phyloP scores from a whole-genome alignment of 495 filamentous ascomycete genomes.

The Thermochaetoides thermophila region DNA sequence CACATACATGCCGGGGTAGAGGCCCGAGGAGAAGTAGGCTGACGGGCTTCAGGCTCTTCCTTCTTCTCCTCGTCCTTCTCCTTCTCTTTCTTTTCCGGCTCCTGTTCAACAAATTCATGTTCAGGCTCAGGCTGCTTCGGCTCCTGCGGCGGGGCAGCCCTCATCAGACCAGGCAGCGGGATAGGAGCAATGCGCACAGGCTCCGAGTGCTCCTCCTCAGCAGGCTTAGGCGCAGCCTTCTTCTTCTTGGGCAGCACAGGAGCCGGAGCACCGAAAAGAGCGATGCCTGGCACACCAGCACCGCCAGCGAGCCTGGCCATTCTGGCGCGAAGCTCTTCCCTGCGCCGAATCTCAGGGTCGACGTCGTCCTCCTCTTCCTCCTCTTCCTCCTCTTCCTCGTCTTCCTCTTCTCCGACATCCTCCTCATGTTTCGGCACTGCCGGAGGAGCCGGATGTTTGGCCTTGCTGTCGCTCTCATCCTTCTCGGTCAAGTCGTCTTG shows the following conservation, averaged over 20 bases:
- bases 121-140: conserved; percentile 18
- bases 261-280: conserved; percentile 52
- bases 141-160: conserved; percentile 16
- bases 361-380: conserved; percentile 83
- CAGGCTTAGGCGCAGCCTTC: conserved; percentile 34
- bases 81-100: too few species aligned
- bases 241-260: conserved; percentile 46
- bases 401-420: conserved; percentile 29
- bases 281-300: conserved; percentile 93
- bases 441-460: conserved; percentile 16
- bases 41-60: conserved; percentile 22
- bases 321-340: conserved; percentile 76
- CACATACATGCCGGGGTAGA: too few species aligned
- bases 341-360: conserved; percentile 75
- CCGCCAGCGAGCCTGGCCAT: conserved; percentile 99
- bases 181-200: conserved; percentile 42
- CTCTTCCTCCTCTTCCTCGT: conserved; percentile 46
- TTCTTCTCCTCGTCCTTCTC: conserved; percentile 6
- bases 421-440: conserved; percentile 27
- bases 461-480: conserved; percentile 55
- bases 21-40: conserved; percentile 25
- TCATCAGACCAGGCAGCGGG: conserved; percentile 57
- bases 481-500: conserved; percentile 60
- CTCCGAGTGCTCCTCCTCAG: conserved; percentile 34
- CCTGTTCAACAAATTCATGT: too few species aligned